These are phyloP conservation scores for Pisolithus orientalis DNA, from an alignment of 768 basidiomycete species.

Conservation along the genomic window DNA sequence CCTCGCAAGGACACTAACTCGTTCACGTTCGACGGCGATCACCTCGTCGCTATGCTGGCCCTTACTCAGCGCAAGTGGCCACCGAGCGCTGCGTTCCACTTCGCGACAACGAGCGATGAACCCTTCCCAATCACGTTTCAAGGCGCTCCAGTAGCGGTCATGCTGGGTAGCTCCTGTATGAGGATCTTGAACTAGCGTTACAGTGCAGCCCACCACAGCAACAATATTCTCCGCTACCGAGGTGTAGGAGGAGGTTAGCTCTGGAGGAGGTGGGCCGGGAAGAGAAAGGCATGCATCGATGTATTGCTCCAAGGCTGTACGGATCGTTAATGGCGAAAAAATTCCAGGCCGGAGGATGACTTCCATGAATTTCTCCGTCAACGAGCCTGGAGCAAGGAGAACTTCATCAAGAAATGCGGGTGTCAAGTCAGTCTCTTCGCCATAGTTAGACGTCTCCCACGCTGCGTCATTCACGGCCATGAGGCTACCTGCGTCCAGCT, in stretches of 20 bases:
- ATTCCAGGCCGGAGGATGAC: conserved; percentile 83
- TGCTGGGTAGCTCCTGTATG: conserved; percentile 77
- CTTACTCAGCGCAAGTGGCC: conserved; percentile 66
- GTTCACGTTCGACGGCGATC: conserved; percentile 72
- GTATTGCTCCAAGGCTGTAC: conserved; percentile 80
- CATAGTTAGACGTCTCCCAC: conserved; percentile 57
- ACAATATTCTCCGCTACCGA: conserved; percentile 72
- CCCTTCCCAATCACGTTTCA: conserved; percentile 94
- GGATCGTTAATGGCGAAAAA: conserved; percentile 79
- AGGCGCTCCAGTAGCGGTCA: conserved; percentile 73
- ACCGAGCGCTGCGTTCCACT: conserved; percentile 79
- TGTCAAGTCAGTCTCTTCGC: conserved; percentile 70
- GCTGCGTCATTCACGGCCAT: conserved; percentile 23
- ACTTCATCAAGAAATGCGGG: conserved; percentile 87
- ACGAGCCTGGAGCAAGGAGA: conserved; percentile 60
- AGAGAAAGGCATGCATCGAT: conserved; percentile 62
- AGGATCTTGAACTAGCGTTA: conserved; percentile 63
- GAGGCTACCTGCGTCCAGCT: conserved; percentile 35
- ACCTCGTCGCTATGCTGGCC: conserved; percentile 37
- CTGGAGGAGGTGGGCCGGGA: conserved; percentile 49
- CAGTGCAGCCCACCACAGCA: conserved; percentile 81
- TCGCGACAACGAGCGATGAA: conserved; percentile 88
- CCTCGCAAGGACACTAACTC: conserved; percentile 53
- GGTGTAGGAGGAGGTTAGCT: conserved; percentile 56
- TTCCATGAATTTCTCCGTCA: conserved; percentile 74